phyloP scores from a whole-genome alignment of 2,329 filamentous ascomycete genomes.

The Falciphora oryzae region DNA sequence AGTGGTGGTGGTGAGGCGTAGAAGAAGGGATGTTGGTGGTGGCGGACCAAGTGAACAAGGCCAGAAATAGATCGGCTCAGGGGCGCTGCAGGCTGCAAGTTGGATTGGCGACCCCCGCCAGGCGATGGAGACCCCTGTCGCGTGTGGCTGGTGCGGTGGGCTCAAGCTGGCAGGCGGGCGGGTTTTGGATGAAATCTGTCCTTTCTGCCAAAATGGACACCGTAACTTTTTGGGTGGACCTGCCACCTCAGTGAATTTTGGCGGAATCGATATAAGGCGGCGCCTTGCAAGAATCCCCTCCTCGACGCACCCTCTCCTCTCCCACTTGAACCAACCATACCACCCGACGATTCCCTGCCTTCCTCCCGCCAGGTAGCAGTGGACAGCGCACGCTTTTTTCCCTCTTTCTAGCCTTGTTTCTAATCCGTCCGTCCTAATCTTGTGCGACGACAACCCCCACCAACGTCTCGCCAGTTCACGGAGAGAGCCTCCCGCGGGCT shows the following conservation, averaged over 20 bases:
- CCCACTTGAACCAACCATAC: slow-evolving; percentile 1
- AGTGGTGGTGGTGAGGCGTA: not conserved
- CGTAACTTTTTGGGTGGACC: slow-evolving; percentile 27
- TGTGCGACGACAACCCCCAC: not conserved
- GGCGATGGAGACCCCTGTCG: slow-evolving; percentile 26
- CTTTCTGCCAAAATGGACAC: slow-evolving; percentile 41
- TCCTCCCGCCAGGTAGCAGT: not conserved
- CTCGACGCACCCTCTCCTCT: not conserved
- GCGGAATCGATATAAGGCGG: slow-evolving; percentile 3
- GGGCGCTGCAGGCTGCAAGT: slow-evolving; percentile 13
- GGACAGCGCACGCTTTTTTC: not conserved
- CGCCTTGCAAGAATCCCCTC: slow-evolving; percentile 1
- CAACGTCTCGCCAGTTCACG: not conserved
- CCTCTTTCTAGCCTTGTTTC: not conserved
- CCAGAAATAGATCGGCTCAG: slow-evolving; percentile 14
- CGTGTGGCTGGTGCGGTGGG: slow-evolving; percentile 20
- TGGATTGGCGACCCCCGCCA: slow-evolving; percentile 24
- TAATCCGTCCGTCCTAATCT: not conserved
- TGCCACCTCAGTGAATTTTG: slow-evolving; percentile 5
- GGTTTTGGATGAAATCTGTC: slow-evolving; percentile 39
- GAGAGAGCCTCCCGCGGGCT: slow-evolving; percentile 2
- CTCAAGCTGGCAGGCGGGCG: slow-evolving; percentile 9
- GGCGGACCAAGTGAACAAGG: not conserved
- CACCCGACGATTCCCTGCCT: not conserved
- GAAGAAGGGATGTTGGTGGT: not conserved